Evolutionary conservation across 2,329 filamentous ascomycete species (phyloP).

Genomic region (Daldinia sp.): DNA sequence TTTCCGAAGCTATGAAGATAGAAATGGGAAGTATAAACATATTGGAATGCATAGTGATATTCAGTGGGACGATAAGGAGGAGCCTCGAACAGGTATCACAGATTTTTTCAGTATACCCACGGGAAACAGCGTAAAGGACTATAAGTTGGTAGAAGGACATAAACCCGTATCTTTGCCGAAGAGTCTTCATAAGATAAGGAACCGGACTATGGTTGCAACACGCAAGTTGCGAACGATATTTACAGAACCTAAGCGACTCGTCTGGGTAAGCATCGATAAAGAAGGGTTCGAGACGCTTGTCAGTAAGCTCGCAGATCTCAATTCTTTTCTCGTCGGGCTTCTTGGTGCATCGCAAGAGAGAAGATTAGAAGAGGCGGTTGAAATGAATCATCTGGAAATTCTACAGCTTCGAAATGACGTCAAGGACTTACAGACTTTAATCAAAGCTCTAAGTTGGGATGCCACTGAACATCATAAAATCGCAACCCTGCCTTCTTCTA

Average conservation of each 20-base stretch:
- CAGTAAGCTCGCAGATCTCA: conserved; percentile 19
- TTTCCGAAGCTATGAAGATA: too few species aligned
- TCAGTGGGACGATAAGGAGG: too few species aligned
- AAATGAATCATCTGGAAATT: conserved; percentile 20
- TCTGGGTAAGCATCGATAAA: conserved; percentile 26
- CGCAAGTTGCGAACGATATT: conserved; percentile 20
- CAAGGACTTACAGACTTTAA: not conserved
- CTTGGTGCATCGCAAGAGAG: conserved; percentile 4
- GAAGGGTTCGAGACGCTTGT: conserved; percentile 22
- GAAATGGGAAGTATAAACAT: too few species aligned
- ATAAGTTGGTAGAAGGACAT: too few species aligned
- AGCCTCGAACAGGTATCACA: too few species aligned
- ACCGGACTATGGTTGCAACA: conserved; percentile 1
- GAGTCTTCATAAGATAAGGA: too few species aligned
- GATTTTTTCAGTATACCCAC: too few species aligned
- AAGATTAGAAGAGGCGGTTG: conserved; percentile 2
- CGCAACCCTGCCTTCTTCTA: not conserved
- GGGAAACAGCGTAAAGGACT: too few species aligned
- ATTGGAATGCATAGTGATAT: too few species aligned
- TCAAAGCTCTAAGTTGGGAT: conserved; percentile 18
- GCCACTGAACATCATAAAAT: not conserved
- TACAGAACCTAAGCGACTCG: conserved; percentile 14
- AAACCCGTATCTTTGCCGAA: too few species aligned
- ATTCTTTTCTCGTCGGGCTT: conserved; percentile 27
- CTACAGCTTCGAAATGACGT: conserved; percentile 23